Percentiles rank a stretch among this genome's conserved stretches.
Evolutionary conservation across 1,284 basidiomycete species (phyloP).

Genomic region (Hemileia vastatrix): DNA sequence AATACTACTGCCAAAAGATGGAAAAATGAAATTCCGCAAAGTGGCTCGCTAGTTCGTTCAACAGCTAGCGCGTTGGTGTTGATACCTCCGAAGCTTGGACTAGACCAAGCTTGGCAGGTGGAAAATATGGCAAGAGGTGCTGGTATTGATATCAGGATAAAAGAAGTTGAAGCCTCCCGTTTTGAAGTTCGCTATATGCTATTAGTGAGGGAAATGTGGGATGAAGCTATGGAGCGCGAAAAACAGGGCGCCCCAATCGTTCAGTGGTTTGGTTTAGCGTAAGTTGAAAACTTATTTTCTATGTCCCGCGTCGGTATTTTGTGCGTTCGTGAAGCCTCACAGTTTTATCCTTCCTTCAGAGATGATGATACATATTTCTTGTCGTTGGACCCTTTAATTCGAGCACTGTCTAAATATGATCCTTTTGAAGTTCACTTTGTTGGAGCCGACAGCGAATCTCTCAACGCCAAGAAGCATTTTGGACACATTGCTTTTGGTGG

Average conservation of each 20-base stretch:
- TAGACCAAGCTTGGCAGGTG: constrained; percentile 28
- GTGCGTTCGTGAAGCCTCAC: neutral
- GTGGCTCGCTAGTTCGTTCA: constrained; percentile 18
- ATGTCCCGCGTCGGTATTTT: neutral
- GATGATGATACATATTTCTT: constrained; percentile 37
- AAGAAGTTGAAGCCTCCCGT: constrained; percentile 25
- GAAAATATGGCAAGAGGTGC: constrained; percentile 28
- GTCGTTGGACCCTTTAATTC: constrained; percentile 26
- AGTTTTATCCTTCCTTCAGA: constrained; percentile 15
- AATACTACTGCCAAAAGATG: constrained; percentile 14
- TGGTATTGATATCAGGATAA: constrained; percentile 29
- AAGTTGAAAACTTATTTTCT: constrained; percentile 6
- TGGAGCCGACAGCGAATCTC: constrained; percentile 30
- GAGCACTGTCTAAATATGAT: constrained; percentile 25
- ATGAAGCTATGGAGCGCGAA: constrained; percentile 22
- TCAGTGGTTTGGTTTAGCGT: constrained; percentile 35
- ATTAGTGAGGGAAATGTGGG: constrained; percentile 30
- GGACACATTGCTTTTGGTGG: constrained; percentile 33
- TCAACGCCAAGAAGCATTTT: constrained; percentile 21
- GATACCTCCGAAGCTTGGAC: constrained; percentile 29
- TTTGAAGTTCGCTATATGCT: constrained; percentile 34
- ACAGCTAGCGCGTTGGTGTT: constrained; percentile 25
- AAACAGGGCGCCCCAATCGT: constrained; percentile 23
- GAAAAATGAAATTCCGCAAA: neutral
- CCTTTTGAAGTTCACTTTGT: constrained; percentile 24